Conservation (phyloP, 2,329 filamentous ascomycete species). For the Arachnomyces sp. region DNA sequence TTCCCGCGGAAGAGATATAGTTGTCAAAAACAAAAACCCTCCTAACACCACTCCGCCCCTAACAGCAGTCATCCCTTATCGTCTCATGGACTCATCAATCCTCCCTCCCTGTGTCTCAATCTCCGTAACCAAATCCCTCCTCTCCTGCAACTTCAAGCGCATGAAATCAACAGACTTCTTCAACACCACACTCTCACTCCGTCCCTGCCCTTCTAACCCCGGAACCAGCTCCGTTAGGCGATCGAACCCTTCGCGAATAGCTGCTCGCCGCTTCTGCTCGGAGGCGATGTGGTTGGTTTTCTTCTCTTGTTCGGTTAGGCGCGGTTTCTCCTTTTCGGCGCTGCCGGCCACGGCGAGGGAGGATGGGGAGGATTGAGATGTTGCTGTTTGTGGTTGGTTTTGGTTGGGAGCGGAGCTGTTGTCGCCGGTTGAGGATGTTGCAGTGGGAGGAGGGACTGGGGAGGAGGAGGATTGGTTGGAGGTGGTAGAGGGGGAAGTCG, state of each 20-base stretch:
- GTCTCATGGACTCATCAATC: slow-evolving; percentile 39
- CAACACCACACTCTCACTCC: slow-evolving; percentile 79
- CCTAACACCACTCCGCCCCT: background rate
- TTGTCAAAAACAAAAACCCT: too few species aligned
- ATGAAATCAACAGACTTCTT: slow-evolving; percentile 62
- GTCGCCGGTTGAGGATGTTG: background rate
- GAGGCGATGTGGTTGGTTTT: slow-evolving; percentile 67
- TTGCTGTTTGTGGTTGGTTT: background rate
- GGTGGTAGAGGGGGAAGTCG: background rate
- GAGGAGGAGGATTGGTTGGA: slow-evolving; percentile 4
- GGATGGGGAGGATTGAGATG: slow-evolving; percentile 5
- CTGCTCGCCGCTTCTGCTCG: slow-evolving; percentile 57
- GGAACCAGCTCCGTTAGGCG: slow-evolving; percentile 72
- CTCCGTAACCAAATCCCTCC: slow-evolving; percentile 50
- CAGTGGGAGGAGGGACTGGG: background rate
- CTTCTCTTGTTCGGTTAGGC: slow-evolving; percentile 63
- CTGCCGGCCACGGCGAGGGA: slow-evolving; percentile 15
- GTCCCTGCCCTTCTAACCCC: slow-evolving; percentile 71
- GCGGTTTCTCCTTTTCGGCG: slow-evolving; percentile 48
- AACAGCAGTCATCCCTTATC: slow-evolving; percentile 6
- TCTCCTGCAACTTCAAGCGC: slow-evolving; percentile 51
- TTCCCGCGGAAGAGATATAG: too few species aligned
- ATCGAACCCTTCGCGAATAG: slow-evolving; percentile 79
- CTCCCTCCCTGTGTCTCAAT: slow-evolving; percentile 54
- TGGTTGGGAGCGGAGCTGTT: background rate